Percentiles rank a stretch among this genome's conserved stretches.
phyloP scores from a whole-genome alignment of 1,284 basidiomycete species.

The Ganoderma meredithae region DNA sequence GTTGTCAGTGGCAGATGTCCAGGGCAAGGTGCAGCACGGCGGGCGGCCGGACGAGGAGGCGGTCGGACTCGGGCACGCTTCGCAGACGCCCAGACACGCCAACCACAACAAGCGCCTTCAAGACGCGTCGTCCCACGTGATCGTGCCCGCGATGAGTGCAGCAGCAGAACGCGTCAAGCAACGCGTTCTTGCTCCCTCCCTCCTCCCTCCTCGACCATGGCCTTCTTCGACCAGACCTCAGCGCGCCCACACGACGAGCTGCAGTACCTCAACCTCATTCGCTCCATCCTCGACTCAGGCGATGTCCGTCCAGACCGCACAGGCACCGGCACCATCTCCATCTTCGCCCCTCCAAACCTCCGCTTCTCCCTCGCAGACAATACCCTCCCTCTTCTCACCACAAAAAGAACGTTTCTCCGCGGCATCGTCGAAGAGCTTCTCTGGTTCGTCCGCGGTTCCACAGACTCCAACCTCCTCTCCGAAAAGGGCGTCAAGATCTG shows the following conservation, averaged over 20 bases:
- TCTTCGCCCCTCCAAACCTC: slow-evolving; percentile 89
- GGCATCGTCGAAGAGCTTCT: slow-evolving; percentile 95
- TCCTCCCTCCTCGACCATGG: slow-evolving; percentile 20
- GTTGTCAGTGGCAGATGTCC: not conserved
- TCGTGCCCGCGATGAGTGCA: slow-evolving; percentile 6
- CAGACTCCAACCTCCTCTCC: slow-evolving; percentile 82
- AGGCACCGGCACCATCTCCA: slow-evolving; percentile 89
- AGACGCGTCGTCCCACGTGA: slow-evolving; percentile 23
- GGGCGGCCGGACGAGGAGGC: not conserved
- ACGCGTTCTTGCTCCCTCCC: slow-evolving; percentile 19
- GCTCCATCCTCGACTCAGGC: slow-evolving; percentile 76
- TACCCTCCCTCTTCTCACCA: slow-evolving; percentile 90
- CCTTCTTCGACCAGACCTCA: slow-evolving; percentile 14
- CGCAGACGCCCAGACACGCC: not conserved
- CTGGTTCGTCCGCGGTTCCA: slow-evolving; percentile 92
- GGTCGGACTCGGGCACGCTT: not conserved
- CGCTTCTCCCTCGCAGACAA: slow-evolving; percentile 84
- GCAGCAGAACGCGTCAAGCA: no score
- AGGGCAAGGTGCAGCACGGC: not conserved
- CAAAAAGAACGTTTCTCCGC: slow-evolving; percentile 92
- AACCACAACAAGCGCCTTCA: not conserved
- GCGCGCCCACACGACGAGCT: slow-evolving; percentile 72
- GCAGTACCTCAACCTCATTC: slow-evolving; percentile 87
- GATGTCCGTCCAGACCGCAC: slow-evolving; percentile 88
- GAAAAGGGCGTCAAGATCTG: slow-evolving; percentile 95